Evolutionary conservation across 805 yeast genomes (phyloP), one percentile per base, ranked within the genome.

Genomic region (Teunomyces funiuensis): DNA sequence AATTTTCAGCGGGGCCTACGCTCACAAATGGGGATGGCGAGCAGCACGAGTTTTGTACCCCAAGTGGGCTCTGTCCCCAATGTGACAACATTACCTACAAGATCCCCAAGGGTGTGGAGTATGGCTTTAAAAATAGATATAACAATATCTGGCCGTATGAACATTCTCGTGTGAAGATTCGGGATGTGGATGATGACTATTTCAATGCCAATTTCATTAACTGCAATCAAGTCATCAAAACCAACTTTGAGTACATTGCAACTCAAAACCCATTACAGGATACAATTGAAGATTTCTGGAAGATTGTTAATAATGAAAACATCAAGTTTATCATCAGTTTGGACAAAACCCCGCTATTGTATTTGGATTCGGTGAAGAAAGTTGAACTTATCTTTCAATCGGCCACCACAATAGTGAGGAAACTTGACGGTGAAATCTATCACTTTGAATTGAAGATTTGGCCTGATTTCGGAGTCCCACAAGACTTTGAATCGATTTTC

Each of bases 131-230:
- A 28, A 49, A 72, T 45, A 51, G 77, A 36, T 72, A 72, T 54
- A 65, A 69, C 28, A 71, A 72, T 40, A 63, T 72, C 7, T 72
- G 75, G 75, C 77, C 77, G 0, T 72, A 71, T 50, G 77, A 72
- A 50, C 77, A 72, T 45, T 70, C 76, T 2, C 53, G 76, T 33
- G 76, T 72, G 11, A 66, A 60, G 36, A 45, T 69, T 23, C 31
- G 13, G 23, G 47, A 49, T 25, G 49, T 63, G 2, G 44, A 42
- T 13, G 71, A 67, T 45, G 76, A 72, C 44, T 72, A 72, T 51
- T 67, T 72, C 54, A 72, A 72, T 46, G 77, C 73, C 16, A 72
- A 71, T 46, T 70, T 67, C 43, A 69, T 72, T 36, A 39, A 55
- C n/a, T 59, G 50, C 37, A 50, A 61, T 9, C 43, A 53, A 11